These are phyloP conservation scores for Corymbia citriodora DNA, from an alignment of 441 rosid genomes.

Conservation along the genomic window DNA sequence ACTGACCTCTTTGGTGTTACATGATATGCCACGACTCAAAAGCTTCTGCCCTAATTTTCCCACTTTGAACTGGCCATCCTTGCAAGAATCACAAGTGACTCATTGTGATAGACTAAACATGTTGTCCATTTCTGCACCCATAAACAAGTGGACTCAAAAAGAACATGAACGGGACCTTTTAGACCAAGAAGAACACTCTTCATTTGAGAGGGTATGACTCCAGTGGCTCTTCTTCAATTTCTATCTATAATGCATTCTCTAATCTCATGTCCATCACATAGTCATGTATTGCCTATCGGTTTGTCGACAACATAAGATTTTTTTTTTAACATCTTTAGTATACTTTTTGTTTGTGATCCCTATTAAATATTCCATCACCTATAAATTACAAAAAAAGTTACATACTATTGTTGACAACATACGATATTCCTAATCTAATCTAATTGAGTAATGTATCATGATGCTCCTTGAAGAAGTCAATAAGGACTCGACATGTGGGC, in stretches of 20 bases:
- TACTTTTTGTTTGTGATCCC: not conserved
- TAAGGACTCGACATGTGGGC: not conserved
- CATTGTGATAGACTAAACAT: not conserved
- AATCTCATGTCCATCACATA: not conserved
- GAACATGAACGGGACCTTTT: not conserved
- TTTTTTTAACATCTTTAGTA: not conserved
- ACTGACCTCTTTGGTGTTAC: not conserved
- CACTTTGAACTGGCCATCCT: not conserved
- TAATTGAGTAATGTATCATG: not conserved
- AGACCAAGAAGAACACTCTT: not conserved
- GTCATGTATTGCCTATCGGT: not conserved
- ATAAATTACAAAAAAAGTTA: not conserved
- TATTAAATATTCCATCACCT: not conserved
- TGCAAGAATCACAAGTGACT: not conserved
- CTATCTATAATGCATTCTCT: not conserved
- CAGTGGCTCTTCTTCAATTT: accelerated
- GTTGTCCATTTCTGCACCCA: not conserved
- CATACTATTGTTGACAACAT: not conserved
- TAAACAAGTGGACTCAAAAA: not conserved
- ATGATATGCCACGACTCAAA: not conserved
- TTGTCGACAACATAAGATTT: accelerated
- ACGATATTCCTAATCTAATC: not conserved
- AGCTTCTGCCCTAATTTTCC: not conserved
- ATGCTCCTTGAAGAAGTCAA: not conserved
- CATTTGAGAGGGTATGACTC: not conserved